Conservation (phyloP, 805 yeast genomes). For the Candida tibetensis region DNA sequence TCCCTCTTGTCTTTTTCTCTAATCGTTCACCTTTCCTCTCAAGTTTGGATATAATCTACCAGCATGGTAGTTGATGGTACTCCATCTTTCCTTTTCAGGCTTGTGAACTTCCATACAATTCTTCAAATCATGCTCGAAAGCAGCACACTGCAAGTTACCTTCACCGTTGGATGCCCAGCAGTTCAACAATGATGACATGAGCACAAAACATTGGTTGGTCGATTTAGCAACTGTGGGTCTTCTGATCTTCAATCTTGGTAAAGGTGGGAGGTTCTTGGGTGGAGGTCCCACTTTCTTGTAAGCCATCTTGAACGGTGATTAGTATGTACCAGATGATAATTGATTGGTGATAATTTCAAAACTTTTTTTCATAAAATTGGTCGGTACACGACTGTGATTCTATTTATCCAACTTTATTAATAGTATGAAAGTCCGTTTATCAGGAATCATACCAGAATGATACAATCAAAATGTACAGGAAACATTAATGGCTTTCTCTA, state of each 20-base stretch:
- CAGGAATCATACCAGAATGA: no score
- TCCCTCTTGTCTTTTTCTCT: conserved; percentile 5
- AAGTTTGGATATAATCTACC: conserved; percentile 55
- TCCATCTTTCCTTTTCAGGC: conserved; percentile 38
- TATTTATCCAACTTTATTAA: no score
- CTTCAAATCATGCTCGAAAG: conserved; percentile 67
- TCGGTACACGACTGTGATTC: conserved; percentile 9
- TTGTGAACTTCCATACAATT: conserved; percentile 59
- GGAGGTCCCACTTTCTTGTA: conserved; percentile 42
- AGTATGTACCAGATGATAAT: no score
- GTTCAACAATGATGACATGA: conserved; percentile 81
- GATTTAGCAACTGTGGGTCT: conserved; percentile 56
- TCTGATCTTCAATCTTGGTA: conserved; percentile 70
- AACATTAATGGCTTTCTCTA: no score
- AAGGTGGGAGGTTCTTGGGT: conserved; percentile 55
- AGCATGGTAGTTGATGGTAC: conserved; percentile 56
- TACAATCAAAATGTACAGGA: no score
- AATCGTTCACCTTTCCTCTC: conserved; percentile 43
- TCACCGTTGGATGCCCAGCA: conserved; percentile 98
- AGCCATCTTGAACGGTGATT: conserved; percentile 37
- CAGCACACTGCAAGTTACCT: conserved; percentile 64
- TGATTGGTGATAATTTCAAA: no score
- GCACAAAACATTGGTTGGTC: conserved; percentile 71
- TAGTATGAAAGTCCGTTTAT: no score
- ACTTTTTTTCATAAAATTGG: conserved; percentile 1